Percentiles rank a stretch among this genome's conserved stretches.
phyloP scores from a whole-genome alignment of 1,284 basidiomycete species.

The Austroboletus novae-zelandiae region DNA sequence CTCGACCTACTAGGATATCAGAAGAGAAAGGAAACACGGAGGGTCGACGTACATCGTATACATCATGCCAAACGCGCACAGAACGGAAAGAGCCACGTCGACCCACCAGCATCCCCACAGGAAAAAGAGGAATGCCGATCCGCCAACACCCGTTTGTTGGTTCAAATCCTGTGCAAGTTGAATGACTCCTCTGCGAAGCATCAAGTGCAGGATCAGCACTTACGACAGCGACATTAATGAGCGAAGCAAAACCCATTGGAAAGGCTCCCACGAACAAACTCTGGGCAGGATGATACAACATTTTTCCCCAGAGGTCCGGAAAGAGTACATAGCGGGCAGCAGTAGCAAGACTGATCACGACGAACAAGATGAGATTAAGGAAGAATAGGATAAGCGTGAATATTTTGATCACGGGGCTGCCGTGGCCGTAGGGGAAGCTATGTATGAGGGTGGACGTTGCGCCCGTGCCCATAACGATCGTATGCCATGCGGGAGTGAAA shows the following conservation, averaged over 20 bases:
- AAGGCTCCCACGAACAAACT: slow-evolving; percentile 60
- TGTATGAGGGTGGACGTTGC: slow-evolving; percentile 39
- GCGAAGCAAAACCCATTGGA: slow-evolving; percentile 60
- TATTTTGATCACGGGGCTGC: slow-evolving; percentile 31
- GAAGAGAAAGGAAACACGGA: neutral
- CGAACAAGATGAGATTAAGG: slow-evolving; percentile 52
- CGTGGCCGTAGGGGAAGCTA: slow-evolving; percentile 40
- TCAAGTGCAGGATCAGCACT: slow-evolving; percentile 31
- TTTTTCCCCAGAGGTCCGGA: slow-evolving; percentile 43
- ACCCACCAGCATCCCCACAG: slow-evolving; percentile 68
- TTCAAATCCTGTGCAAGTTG: slow-evolving; percentile 20
- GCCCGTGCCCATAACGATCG: slow-evolving; percentile 47
- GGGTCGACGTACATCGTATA: slow-evolving; percentile 48
- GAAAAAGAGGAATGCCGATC: slow-evolving; percentile 44
- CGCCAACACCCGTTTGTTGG: slow-evolving; percentile 42
- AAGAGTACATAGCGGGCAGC: slow-evolving; percentile 48
- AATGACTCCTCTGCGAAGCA: neutral
- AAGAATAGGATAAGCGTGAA: slow-evolving; percentile 46
- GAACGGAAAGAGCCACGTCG: slow-evolving; percentile 45
- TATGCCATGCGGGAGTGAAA: slow-evolving; percentile 47
- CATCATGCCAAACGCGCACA: slow-evolving; percentile 54
- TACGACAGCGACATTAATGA: slow-evolving; percentile 48
- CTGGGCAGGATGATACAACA: slow-evolving; percentile 51
- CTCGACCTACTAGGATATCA: slow-evolving; percentile 42
- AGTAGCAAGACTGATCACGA: slow-evolving; percentile 42